Conservation (phyloP, 805 yeast genomes). For the Teunomyces tritomae region DNA sequence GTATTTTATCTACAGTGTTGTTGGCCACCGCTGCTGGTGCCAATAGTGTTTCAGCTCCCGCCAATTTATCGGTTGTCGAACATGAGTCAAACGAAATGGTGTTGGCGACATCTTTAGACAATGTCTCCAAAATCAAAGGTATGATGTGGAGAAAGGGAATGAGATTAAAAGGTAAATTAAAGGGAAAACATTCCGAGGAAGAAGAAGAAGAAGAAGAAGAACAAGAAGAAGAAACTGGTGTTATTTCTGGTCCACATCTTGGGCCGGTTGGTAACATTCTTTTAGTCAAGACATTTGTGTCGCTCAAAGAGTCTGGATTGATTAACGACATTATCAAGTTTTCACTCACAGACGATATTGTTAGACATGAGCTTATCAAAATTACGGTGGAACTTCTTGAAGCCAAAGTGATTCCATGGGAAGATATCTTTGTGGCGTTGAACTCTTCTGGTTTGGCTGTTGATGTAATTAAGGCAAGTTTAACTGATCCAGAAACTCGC, state of each 20-base stretch:
- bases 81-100: background rate
- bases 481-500: slow-evolving; percentile 29
- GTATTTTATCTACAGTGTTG: background rate
- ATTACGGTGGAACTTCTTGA: slow-evolving; percentile 23
- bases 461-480: slow-evolving; percentile 22
- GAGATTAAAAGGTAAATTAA: background rate
- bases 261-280: slow-evolving; percentile 5
- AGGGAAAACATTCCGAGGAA: background rate
- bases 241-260: background rate
- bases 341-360: slow-evolving; percentile 28
- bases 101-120: background rate
- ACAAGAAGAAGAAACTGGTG: slow-evolving; percentile 1
- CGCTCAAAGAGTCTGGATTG: slow-evolving; percentile 29
- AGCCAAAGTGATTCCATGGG: slow-evolving; percentile 31
- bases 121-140: slow-evolving; percentile 1
- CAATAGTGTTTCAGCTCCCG: no score
- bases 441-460: slow-evolving; percentile 28
- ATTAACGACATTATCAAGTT: slow-evolving; percentile 24
- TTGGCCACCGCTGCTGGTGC: background rate
- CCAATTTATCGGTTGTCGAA: background rate
- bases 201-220: slow-evolving; percentile 1
- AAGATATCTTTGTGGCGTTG: slow-evolving; percentile 29
- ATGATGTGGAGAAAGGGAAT: background rate
- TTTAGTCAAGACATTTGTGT: slow-evolving; percentile 20
- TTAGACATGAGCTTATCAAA: slow-evolving; percentile 21